Percentiles rank a stretch among this genome's conserved stretches.
Evolutionary conservation across 176 grass and related monocot species (phyloP).

Genomic region (Oropetium thomaeum): DNA sequence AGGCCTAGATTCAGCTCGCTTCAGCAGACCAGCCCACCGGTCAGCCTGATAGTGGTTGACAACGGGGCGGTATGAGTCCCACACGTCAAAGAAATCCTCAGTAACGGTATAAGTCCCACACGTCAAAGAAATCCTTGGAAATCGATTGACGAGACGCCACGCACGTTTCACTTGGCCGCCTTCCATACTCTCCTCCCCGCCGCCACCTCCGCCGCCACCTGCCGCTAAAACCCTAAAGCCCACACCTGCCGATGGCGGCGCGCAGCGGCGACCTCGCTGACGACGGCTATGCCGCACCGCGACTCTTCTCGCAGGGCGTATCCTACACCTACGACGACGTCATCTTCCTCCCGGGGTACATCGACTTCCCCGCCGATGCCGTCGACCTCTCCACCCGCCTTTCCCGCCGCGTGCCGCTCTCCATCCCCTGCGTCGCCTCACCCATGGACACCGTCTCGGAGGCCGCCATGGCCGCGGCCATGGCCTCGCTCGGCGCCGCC

Average conservation of each 20-base stretch:
- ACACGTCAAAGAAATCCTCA: no score
- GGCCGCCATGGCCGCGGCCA: constrained; percentile 69
- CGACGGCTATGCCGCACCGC: constrained; percentile 51
- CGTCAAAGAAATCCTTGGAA: no score
- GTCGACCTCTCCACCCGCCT: constrained; percentile 79
- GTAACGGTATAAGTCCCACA: no score
- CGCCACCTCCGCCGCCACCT: neutral
- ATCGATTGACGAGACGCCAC: no score
- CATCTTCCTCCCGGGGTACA: constrained; percentile 70
- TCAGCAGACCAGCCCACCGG: no score
- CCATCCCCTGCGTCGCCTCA: constrained; percentile 84
- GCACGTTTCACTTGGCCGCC: no score
- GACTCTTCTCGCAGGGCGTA: constrained; percentile 69
- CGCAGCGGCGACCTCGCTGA: constrained; percentile 10
- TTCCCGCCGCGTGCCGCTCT: constrained; percentile 67
- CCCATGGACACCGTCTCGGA: constrained; percentile 98
- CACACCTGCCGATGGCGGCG: constrained; percentile 17
- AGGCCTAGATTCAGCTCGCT: no score
- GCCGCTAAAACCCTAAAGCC: constrained; percentile 24
- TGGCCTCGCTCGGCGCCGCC: constrained; percentile 77
- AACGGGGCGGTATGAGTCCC: no score
- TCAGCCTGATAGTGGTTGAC: no score
- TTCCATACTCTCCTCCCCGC: no score
- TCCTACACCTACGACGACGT: constrained; percentile 92
- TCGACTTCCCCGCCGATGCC: constrained; percentile 75